phyloP scores from a whole-genome alignment of 306 rosid genomes.

The Sophora flavescens region DNA sequence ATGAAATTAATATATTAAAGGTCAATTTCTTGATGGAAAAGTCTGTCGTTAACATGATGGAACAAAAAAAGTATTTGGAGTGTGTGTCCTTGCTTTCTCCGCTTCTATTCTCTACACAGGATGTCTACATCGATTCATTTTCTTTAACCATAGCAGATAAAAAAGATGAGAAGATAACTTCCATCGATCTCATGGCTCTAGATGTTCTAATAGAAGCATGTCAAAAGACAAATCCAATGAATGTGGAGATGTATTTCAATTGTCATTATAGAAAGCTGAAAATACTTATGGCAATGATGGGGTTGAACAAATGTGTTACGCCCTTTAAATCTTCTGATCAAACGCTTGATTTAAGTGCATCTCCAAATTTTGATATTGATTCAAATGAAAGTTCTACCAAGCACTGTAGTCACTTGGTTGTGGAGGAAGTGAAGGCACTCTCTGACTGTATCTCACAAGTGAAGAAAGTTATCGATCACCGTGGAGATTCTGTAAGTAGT shows the following conservation, averaged over 20 bases:
- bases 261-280: constrained; percentile 87
- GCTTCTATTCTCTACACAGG: constrained; percentile 73
- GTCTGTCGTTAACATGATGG: constrained; percentile 75
- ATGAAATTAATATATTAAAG: constrained; percentile 85
- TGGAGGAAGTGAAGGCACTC: constrained; percentile 89
- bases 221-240: constrained; percentile 78
- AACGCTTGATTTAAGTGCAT: constrained; percentile 50
- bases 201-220: constrained; percentile 86
- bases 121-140: constrained; percentile 72
- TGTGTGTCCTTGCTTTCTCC: constrained; percentile 87
- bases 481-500: constrained; percentile 66
- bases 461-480: constrained; percentile 71
- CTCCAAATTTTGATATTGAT: constrained; percentile 61
- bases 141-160: constrained; percentile 59
- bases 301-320: constrained; percentile 64
- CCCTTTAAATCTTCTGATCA: constrained; percentile 64
- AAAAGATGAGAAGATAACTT: constrained; percentile 68
- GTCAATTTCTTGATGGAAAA: constrained; percentile 88
- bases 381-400: constrained; percentile 71
- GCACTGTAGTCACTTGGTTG: constrained; percentile 70
- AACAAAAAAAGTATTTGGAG: constrained; percentile 73
- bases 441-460: constrained; percentile 82
- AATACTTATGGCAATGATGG: constrained; percentile 79
- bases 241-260: constrained; percentile 75
- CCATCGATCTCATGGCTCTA: constrained; percentile 81